A percentile compares a stretch with the other conserved stretches of the same genome.
phyloP scores from a whole-genome alignment of 2,329 filamentous ascomycete species.

The Fonsecaea nubica region DNA sequence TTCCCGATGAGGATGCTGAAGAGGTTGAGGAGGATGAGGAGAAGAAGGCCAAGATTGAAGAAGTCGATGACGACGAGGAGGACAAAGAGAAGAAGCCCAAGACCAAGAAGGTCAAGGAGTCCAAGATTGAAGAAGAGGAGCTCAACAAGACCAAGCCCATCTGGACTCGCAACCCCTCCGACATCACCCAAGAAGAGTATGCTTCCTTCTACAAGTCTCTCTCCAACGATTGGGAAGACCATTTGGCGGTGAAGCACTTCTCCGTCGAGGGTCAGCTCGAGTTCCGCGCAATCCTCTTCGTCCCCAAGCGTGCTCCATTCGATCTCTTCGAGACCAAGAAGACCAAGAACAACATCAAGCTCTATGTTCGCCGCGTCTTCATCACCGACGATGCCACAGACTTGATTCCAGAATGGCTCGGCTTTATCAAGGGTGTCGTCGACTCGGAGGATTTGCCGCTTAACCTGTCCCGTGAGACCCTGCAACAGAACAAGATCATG shows the following conservation, averaged over 20 bases:
- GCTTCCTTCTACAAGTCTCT: slow-evolving; percentile 99
- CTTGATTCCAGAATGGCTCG: slow-evolving; percentile 98
- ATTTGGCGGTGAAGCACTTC: slow-evolving; percentile 99
- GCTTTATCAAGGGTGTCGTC: slow-evolving; percentile 99
- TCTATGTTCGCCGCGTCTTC: slow-evolving; percentile 99
- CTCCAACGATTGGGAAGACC: slow-evolving; percentile 99
- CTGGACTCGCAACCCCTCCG: slow-evolving; percentile 97
- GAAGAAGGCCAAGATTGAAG: slow-evolving; percentile 95
- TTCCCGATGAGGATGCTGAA: slow-evolving; percentile 92
- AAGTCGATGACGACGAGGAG: slow-evolving; percentile 84
- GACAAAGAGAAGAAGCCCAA: slow-evolving; percentile 89
- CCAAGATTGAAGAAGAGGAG: slow-evolving; percentile 97
- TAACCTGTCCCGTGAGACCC: slow-evolving; percentile 99
- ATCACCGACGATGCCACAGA: slow-evolving; percentile 99
- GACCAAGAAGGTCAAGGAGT: slow-evolving; percentile 99
- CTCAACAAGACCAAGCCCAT: slow-evolving; percentile 99
- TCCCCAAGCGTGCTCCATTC: slow-evolving; percentile 98
- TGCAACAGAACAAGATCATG: slow-evolving; percentile 99
- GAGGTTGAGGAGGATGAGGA: slow-evolving; percentile 75
- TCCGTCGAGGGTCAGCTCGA: slow-evolving; percentile 99
- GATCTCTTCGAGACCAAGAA: slow-evolving; percentile 99
- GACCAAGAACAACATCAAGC: slow-evolving; percentile 99
- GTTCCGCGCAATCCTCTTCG: slow-evolving; percentile 99
- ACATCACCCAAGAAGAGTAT: slow-evolving; percentile 96
- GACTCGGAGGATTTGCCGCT: slow-evolving; percentile 99